These are phyloP conservation scores for Pilatotrama ljubarskyi DNA, from an alignment of 768 basidiomycete genomes.

Conservation along the genomic window DNA sequence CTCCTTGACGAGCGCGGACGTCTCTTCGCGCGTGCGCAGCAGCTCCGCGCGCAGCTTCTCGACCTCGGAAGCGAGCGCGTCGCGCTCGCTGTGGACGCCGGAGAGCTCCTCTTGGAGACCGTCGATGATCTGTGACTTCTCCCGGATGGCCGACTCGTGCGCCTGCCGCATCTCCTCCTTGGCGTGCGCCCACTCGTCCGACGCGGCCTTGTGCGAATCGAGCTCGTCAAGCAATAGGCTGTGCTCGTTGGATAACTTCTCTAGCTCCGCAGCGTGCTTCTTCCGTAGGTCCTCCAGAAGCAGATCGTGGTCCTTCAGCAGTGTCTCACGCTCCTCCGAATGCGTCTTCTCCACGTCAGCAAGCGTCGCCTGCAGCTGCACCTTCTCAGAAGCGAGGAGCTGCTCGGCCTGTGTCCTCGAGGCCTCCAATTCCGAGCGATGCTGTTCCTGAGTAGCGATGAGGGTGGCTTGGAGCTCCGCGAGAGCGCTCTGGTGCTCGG, in stretches of 20 bases:
- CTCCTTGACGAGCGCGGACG: constrained; percentile 65
- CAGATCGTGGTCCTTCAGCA: constrained; percentile 36
- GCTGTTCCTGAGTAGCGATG: constrained; percentile 31
- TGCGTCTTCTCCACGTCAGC: constrained; percentile 54
- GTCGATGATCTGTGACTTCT: constrained; percentile 50
- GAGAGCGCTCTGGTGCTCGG: constrained; percentile 46
- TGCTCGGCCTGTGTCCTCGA: constrained; percentile 34
- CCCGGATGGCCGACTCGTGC: constrained; percentile 45
- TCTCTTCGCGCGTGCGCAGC: constrained; percentile 55
- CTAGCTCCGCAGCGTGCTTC: constrained; percentile 34
- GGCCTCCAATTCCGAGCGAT: constrained; percentile 36
- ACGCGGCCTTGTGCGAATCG: constrained; percentile 46
- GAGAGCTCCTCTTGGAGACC: constrained; percentile 53
- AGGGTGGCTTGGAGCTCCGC: constrained; percentile 31
- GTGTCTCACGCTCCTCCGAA: constrained; percentile 45
- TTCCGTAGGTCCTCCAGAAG: constrained; percentile 27
- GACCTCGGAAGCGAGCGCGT: constrained; percentile 42
- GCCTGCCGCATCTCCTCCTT: constrained; percentile 32
- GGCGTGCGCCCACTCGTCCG: constrained; percentile 42
- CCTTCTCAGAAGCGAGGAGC: constrained; percentile 47
- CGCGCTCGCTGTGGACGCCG: constrained; percentile 40
- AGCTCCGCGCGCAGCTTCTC: constrained; percentile 59
- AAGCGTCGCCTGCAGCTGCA: constrained; percentile 37
- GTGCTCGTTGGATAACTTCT: constrained; percentile 38
- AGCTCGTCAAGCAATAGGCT: constrained; percentile 52